Evolutionary conservation across 2,329 filamentous ascomycete genomes (phyloP).

Genomic region (Beauveria varroae): DNA sequence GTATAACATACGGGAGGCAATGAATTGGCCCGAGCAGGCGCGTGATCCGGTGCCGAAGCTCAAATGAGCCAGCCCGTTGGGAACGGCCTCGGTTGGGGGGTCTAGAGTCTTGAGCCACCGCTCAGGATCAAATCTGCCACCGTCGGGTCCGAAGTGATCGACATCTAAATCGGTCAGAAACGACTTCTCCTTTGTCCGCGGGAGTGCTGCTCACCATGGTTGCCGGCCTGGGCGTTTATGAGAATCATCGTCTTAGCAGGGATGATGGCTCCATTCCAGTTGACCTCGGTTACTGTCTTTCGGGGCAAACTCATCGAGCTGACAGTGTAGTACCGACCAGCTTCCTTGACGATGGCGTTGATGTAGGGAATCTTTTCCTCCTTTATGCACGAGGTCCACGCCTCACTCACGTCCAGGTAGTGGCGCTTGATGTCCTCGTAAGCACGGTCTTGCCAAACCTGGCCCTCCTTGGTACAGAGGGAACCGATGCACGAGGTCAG

Average conservation of each 20-base stretch:
- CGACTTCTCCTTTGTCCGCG: constrained; percentile 10
- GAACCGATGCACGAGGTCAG: constrained; percentile 44
- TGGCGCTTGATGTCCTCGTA: constrained; percentile 42
- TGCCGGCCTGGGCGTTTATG: constrained; percentile 47
- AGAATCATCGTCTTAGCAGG: constrained; percentile 46
- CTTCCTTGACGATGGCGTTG: constrained; percentile 43
- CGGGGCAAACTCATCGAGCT: constrained; percentile 44
- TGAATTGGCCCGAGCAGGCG: constrained; percentile 43
- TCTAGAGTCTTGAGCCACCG: neutral
- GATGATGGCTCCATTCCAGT: constrained; percentile 44
- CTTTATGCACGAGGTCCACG: constrained; percentile 36
- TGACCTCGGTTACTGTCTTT: constrained; percentile 41
- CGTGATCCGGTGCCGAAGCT: constrained; percentile 45
- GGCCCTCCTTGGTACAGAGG: constrained; percentile 38
- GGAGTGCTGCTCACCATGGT: constrained; percentile 32
- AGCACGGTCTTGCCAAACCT: constrained; percentile 43
- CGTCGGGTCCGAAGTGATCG: neutral
- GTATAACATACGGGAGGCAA: constrained; percentile 43
- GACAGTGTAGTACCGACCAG: constrained; percentile 45
- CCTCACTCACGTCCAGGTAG: constrained; percentile 37
- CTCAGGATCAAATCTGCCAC: neutral
- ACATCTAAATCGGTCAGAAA: neutral
- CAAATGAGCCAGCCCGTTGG: constrained; percentile 31
- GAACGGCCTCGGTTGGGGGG: constrained; percentile 20
- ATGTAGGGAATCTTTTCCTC: constrained; percentile 42